These are phyloP conservation scores for Nicotiana tomentosiformis DNA, from an alignment of 257 asterid genomes.

Conservation along the genomic window DNA sequence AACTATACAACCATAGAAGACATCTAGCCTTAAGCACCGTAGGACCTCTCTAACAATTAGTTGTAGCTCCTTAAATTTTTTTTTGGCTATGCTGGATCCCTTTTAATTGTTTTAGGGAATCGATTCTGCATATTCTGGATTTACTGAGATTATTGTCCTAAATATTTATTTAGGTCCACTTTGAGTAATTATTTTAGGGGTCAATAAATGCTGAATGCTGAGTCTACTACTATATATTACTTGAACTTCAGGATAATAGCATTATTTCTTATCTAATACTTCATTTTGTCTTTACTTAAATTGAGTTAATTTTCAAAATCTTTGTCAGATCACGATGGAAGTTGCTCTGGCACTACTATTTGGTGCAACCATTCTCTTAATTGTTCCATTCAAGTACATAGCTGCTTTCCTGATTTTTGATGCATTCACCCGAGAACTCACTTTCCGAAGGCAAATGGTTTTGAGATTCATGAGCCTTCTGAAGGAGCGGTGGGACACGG, in stretches of 20 bases:
- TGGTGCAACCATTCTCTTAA: constrained; percentile 48
- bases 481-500: constrained; percentile 82
- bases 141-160: background rate
- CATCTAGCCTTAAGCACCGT: no score
- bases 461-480: constrained; percentile 48
- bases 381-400: constrained; percentile 78
- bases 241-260: background rate
- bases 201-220: background rate
- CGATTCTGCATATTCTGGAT: background rate
- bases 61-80: background rate
- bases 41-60: background rate
- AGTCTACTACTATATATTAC: background rate
- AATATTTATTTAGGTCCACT: background rate
- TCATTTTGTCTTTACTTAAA: background rate
- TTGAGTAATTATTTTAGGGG: background rate
- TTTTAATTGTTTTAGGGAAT: background rate
- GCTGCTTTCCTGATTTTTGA: constrained; percentile 56
- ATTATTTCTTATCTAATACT: background rate
- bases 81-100: background rate
- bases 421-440: constrained; percentile 83
- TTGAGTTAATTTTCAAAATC: background rate
- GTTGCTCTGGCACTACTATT: constrained; percentile 64
- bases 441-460: constrained; percentile 75
- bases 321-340: constrained; percentile 69
- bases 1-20: no score